A percentile compares a stretch with the other conserved stretches of the same genome.
Evolutionary conservation across 805 yeast species (phyloP).

Genomic region (Candida suzukii): DNA sequence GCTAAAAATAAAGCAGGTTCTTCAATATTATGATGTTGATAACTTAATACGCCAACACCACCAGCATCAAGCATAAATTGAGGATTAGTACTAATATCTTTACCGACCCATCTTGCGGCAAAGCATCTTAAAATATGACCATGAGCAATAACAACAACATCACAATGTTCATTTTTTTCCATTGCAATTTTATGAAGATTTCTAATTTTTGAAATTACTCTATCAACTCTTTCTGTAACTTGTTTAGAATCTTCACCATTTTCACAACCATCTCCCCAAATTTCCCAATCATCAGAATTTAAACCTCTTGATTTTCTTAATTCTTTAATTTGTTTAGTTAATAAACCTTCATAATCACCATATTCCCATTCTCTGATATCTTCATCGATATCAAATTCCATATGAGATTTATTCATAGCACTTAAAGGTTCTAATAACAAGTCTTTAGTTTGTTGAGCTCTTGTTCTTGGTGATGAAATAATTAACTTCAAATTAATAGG

Average conservation of each 20-base stretch:
- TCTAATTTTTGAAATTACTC: slow-evolving; percentile 58
- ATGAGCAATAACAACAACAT: slow-evolving; percentile 81
- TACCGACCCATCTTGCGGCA: slow-evolving; percentile 80
- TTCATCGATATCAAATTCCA: slow-evolving; percentile 46
- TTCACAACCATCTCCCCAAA: slow-evolving; percentile 93
- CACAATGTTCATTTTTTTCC: slow-evolving; percentile 48
- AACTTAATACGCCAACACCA: slow-evolving; percentile 87
- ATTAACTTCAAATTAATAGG: slow-evolving; percentile 58
- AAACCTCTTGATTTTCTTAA: slow-evolving; percentile 56
- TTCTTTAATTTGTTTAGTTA: slow-evolving; percentile 58
- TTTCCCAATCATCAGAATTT: slow-evolving; percentile 52
- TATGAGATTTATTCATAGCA: slow-evolving; percentile 31
- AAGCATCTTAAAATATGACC: slow-evolving; percentile 90
- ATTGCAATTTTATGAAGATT: slow-evolving; percentile 50
- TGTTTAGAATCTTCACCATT: slow-evolving; percentile 70
- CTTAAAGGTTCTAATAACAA: slow-evolving; percentile 48
- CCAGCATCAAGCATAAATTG: slow-evolving; percentile 88
- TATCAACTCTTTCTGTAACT: slow-evolving; percentile 66
- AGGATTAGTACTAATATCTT: slow-evolving; percentile 58
- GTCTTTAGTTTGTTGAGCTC: slow-evolving; percentile 73
- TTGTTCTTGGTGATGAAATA: slow-evolving; percentile 70
- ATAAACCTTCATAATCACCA: slow-evolving; percentile 88
- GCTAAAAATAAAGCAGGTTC: slow-evolving; percentile 86
- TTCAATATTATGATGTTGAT: slow-evolving; percentile 74
- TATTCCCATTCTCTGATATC: slow-evolving; percentile 93